These are phyloP conservation scores for Aspergillus arachidicola DNA, from an alignment of 2,329 filamentous ascomycete species.

Conservation along the genomic window DNA sequence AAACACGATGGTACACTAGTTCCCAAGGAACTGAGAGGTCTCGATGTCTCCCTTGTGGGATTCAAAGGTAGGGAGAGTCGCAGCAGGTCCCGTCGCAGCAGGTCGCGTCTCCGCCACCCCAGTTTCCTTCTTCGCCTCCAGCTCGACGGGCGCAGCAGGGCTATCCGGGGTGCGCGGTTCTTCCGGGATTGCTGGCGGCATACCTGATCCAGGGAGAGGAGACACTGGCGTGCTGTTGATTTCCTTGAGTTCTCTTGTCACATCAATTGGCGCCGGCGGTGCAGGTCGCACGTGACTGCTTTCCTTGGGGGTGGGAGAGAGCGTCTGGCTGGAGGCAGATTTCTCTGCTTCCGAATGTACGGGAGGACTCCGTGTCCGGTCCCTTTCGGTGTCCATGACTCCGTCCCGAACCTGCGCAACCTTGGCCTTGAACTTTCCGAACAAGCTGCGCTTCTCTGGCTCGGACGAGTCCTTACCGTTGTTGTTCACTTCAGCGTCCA, in stretches of 20 bases:
- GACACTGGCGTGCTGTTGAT: constrained; percentile 30
- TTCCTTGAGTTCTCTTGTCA: constrained; percentile 27
- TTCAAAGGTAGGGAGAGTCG: constrained; percentile 8
- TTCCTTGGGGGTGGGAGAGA: constrained; percentile 35
- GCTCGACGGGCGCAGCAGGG: constrained; percentile 11
- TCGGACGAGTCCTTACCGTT: constrained; percentile 34
- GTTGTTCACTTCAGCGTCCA: constrained; percentile 43
- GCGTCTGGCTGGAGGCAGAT: constrained; percentile 34
- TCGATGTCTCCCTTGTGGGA: constrained; percentile 11
- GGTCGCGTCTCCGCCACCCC: not conserved
- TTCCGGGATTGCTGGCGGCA: constrained; percentile 38
- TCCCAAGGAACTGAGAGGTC: constrained; percentile 14
- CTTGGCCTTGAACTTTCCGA: constrained; percentile 68
- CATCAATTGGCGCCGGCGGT: constrained; percentile 28
- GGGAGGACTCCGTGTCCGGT: constrained; percentile 54
- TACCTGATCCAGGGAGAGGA: constrained; percentile 31
- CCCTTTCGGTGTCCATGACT: constrained; percentile 57
- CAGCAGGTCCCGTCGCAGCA: not conserved
- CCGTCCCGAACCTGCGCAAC: constrained; percentile 58
- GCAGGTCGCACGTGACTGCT: constrained; percentile 24
- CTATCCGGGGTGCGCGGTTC: constrained; percentile 35
- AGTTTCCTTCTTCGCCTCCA: constrained; percentile 12
- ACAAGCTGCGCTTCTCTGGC: constrained; percentile 60
- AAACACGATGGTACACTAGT: constrained; percentile 1
- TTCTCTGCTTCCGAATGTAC: constrained; percentile 41